These are phyloP conservation scores for Yamadazyma oceani DNA, from an alignment of 1,139 yeast genomes.

Conservation along the genomic window DNA sequence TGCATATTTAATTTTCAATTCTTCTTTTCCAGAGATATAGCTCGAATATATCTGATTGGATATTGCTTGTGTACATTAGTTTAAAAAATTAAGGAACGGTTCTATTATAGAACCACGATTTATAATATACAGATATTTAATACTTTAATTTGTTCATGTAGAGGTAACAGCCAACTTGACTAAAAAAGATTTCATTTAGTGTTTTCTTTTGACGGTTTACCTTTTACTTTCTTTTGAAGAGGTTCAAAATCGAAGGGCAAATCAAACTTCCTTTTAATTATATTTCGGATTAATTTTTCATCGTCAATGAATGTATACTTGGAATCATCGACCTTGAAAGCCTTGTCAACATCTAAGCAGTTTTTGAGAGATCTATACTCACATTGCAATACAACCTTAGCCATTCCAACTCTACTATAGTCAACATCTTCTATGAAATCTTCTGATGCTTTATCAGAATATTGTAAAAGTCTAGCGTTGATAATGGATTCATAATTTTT, in stretches of 20 bases:
- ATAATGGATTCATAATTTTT: constrained; percentile 33
- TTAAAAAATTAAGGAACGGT: constrained; percentile 4
- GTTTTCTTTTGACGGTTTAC: background rate
- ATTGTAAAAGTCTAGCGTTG: constrained; percentile 35
- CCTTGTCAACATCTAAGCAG: constrained; percentile 35
- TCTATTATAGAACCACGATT: constrained; percentile 1
- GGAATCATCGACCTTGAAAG: constrained; percentile 25
- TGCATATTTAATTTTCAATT: background rate
- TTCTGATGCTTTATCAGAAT: constrained; percentile 36
- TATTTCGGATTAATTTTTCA: constrained; percentile 55
- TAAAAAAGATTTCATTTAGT: too few species aligned
- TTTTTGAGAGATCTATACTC: constrained; percentile 52
- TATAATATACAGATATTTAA: constrained; percentile 3
- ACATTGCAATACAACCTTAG: constrained; percentile 51
- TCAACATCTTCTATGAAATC: constrained; percentile 14
- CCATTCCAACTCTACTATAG: constrained; percentile 36
- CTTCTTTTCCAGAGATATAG: too few species aligned
- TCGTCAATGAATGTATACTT: constrained; percentile 50
- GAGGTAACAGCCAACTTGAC: background rate
- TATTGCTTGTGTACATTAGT: constrained; percentile 5
- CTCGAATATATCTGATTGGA: background rate
- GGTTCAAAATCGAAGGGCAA: constrained; percentile 14
- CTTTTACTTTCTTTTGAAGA: constrained; percentile 1
- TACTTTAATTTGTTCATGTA: background rate
- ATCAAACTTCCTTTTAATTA: constrained; percentile 50